Evolutionary conservation across 176 grass and related monocot species (phyloP).

Genomic region (Zizania latifolia): DNA sequence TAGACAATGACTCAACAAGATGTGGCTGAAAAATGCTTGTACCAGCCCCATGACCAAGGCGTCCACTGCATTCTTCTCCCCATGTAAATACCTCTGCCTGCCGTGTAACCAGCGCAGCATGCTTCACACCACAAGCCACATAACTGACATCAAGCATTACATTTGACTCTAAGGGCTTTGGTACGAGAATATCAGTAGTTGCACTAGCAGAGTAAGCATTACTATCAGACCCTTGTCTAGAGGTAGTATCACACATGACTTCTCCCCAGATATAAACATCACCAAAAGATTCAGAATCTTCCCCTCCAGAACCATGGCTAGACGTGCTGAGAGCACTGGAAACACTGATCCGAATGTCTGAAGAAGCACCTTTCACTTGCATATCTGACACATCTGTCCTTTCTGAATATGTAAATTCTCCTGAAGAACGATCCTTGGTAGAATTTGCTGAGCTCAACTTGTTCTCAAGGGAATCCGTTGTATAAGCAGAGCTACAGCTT

Average conservation of each 20-base stretch:
- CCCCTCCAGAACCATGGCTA: conserved; percentile 88
- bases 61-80: conserved; percentile 86
- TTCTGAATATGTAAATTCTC: conserved; percentile 62
- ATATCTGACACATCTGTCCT: conserved; percentile 75
- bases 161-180: conserved; percentile 95
- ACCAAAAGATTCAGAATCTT: conserved; percentile 87
- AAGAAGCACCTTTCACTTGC: conserved; percentile 72
- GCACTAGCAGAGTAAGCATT: conserved; percentile 11
- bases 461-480: conserved; percentile 50
- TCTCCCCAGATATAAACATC: conserved; percentile 96
- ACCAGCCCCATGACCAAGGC: conserved; percentile 74
- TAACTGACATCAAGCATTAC: conserved; percentile 89
- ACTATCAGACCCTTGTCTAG: conserved; percentile 31
- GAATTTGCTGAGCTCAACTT: conserved; percentile 75
- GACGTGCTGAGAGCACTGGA: conserved; percentile 96
- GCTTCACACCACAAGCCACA: conserved; percentile 81
- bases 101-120: conserved; percentile 78
- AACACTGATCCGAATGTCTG: conserved; percentile 85
- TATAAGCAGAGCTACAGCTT: conserved; percentile 67
- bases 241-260: conserved; percentile 57
- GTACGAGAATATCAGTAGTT: conserved; percentile 66
- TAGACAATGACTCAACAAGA: conserved; percentile 76
- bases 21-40: conserved; percentile 63
- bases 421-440: conserved; percentile 54
- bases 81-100: conserved; percentile 91